A percentile compares a stretch with the other conserved stretches of the same genome.
phyloP scores from a whole-genome alignment of 176 grass and related monocot species.

The Oryza glaberrima region DNA sequence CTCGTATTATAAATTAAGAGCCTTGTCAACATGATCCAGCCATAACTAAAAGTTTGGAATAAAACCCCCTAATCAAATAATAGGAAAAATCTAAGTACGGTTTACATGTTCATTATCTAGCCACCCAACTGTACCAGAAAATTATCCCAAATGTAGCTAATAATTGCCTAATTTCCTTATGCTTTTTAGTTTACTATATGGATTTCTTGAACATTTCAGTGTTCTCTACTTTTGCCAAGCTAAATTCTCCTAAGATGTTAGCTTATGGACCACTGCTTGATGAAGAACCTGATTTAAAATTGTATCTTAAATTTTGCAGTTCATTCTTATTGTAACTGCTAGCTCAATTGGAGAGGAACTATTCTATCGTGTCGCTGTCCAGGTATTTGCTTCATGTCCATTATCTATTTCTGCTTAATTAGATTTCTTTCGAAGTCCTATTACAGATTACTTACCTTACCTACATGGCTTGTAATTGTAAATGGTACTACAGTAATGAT shows the following conservation, averaged over 20 bases:
- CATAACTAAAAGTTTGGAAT: neutral
- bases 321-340: constrained; percentile 81
- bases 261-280: constrained; percentile 1
- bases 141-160: neutral
- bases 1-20: neutral
- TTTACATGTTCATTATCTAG: neutral
- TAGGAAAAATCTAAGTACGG: neutral
- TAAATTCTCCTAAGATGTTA: constrained; percentile 8
- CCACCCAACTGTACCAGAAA: neutral
- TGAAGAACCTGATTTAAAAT: neutral
- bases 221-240: neutral
- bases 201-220: neutral
- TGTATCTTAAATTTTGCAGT: constrained; percentile 44
- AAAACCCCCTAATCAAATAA: neutral
- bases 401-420: neutral
- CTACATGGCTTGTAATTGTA: neutral
- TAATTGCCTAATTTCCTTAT: neutral
- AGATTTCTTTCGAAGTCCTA: neutral
- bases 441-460: neutral
- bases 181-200: neutral
- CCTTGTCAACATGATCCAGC: neutral
- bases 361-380: constrained; percentile 88
- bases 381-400: constrained; percentile 54
- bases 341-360: constrained; percentile 92
- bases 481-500: neutral